A percentile compares a stretch with the other conserved stretches of the same genome.
Conservation (phyloP, 257 asterid species). For the Solanum chmielewskii region DNA sequence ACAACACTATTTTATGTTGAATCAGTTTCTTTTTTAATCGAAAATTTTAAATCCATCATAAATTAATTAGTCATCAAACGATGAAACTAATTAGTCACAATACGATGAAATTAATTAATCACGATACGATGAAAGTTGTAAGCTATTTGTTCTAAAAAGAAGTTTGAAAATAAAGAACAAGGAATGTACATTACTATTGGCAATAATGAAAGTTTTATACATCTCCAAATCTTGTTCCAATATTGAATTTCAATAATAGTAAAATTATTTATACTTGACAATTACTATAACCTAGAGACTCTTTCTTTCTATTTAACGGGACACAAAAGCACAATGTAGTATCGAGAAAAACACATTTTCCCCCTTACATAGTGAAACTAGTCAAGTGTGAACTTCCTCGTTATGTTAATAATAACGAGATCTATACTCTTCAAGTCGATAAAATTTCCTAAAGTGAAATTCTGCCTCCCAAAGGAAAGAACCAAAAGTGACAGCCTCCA, state of each 20-base stretch:
- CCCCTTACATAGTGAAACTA: background rate
- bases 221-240: background rate
- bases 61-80: too few relatives aligned
- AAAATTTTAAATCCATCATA: too few relatives aligned
- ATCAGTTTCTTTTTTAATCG: too few relatives aligned
- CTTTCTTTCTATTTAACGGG: background rate
- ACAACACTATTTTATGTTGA: too few relatives aligned
- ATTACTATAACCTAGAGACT: background rate
- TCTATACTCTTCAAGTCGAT: conserved; percentile 31
- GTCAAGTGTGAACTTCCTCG: background rate
- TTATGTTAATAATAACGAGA: background rate
- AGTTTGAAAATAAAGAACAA: too few relatives aligned
- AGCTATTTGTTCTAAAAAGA: too few relatives aligned
- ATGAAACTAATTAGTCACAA: too few relatives aligned
- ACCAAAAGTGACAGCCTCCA: conserved; percentile 84
- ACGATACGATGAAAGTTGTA: too few relatives aligned
- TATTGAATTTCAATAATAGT: background rate
- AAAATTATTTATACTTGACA: background rate
- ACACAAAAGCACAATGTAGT: too few relatives aligned
- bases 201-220: background rate
- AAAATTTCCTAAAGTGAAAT: conserved; percentile 26
- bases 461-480: conserved; percentile 72
- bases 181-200: too few relatives aligned
- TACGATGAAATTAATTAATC: too few relatives aligned
- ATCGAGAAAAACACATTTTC: background rate